Conservation (phyloP, 768 basidiomycete species). For the Tricholoma bakamatsutake region DNA sequence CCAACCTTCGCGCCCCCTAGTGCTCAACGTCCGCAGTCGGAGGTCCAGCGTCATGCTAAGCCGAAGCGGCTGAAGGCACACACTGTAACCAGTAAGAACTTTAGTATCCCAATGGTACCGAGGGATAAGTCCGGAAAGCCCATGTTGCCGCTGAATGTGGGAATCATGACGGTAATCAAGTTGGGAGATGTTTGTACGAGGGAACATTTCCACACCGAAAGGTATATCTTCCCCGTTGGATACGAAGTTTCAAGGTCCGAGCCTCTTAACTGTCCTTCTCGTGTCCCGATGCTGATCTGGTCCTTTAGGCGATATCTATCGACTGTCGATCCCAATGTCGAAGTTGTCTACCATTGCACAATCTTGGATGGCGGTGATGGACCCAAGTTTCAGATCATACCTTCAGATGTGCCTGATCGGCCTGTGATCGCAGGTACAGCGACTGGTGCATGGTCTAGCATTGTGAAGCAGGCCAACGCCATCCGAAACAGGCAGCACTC, state of each 20-base stretch:
- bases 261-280: not conserved
- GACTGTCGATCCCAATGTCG: constrained; percentile 56
- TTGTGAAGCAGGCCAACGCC: constrained; percentile 77
- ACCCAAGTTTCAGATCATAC: constrained; percentile 80
- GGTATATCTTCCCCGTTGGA: constrained; percentile 86
- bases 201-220: constrained; percentile 82
- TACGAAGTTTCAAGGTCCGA: constrained; percentile 75
- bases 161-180: constrained; percentile 78
- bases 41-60: constrained; percentile 48
- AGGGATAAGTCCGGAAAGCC: constrained; percentile 67
- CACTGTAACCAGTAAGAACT: constrained; percentile 71
- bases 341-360: constrained; percentile 76
- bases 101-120: constrained; percentile 73
- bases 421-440: constrained; percentile 82
- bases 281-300: constrained; percentile 2
- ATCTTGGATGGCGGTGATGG: constrained; percentile 83
- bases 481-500: constrained; percentile 79
- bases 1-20: constrained; percentile 22
- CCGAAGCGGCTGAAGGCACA: constrained; percentile 79
- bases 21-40: constrained; percentile 21
- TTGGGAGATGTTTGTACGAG: constrained; percentile 76
- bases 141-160: constrained; percentile 73
- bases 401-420: constrained; percentile 63
- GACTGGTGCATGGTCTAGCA: constrained; percentile 81
- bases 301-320: constrained; percentile 66